Evolutionary conservation across 2,329 filamentous ascomycete genomes (phyloP).

Genomic region (Ustilaginoidea virens): DNA sequence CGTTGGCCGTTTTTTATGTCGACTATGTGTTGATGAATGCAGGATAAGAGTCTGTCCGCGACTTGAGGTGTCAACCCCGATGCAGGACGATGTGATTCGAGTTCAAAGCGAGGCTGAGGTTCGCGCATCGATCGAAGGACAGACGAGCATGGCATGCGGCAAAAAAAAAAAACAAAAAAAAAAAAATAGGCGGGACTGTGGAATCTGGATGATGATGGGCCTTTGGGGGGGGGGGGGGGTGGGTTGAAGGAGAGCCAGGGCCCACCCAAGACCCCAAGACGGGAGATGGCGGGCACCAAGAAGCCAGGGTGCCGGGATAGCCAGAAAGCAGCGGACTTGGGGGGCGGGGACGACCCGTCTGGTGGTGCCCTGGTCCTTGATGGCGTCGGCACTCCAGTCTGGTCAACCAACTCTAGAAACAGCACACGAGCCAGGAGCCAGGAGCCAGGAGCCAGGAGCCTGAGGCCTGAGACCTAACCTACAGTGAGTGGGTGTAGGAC

Average conservation of each 20-base stretch:
- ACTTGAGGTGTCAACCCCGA: neutral
- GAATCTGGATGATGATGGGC: neutral
- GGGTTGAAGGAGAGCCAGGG: constrained; percentile 1
- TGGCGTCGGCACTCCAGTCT: constrained; percentile 2
- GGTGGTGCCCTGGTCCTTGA: neutral
- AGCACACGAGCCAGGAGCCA: too few species aligned
- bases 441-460: too few species aligned
- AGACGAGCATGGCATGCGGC: too few species aligned
- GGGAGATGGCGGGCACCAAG: constrained; percentile 9
- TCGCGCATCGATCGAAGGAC: neutral
- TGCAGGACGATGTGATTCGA: neutral
- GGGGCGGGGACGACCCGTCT: constrained; percentile 5
- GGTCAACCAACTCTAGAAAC: neutral
- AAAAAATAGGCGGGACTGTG: neutral
- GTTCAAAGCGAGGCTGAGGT: neutral
- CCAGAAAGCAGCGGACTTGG: constrained; percentile 10
- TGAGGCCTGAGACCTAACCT: too few species aligned
- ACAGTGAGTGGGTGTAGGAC: too few species aligned
- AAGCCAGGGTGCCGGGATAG: constrained; percentile 13
- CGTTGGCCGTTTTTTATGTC: too few species aligned
- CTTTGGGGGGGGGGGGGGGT: neutral
- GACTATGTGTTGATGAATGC: constrained; percentile 1
- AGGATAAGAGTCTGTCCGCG: neutral
- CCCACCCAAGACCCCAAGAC: constrained; percentile 8
- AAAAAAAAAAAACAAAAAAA: too few species aligned